Conservation (phyloP, 176 grass and related monocot species). For the Aegilops sharonensis region DNA sequence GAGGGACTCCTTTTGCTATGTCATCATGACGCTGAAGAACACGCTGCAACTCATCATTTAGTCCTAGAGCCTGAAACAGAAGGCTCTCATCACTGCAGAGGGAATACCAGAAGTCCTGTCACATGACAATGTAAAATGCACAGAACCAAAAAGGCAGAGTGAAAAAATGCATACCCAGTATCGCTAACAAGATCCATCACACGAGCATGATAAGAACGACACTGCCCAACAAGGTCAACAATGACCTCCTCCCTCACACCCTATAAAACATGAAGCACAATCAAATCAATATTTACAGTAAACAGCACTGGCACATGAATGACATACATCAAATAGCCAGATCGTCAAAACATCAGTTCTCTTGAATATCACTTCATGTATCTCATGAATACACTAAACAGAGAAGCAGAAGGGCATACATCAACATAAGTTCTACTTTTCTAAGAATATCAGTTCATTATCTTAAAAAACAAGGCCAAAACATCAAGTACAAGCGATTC, state of each 20-base stretch:
- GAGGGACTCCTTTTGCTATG: slow-evolving; percentile 56
- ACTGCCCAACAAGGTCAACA: slow-evolving; percentile 91
- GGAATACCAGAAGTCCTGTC: slow-evolving; percentile 14
- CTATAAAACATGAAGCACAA: slow-evolving; percentile 47
- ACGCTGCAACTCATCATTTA: slow-evolving; percentile 93
- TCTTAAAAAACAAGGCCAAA: background rate
- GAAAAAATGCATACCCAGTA: slow-evolving; percentile 58
- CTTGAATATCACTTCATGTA: too few relatives aligned
- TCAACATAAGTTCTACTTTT: background rate
- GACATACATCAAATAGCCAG: background rate
- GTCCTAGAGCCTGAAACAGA: slow-evolving; percentile 75
- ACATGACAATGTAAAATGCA: slow-evolving; percentile 12
- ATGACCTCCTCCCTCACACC: slow-evolving; percentile 87
- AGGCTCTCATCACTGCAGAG: slow-evolving; percentile 83
- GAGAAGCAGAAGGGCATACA: background rate
- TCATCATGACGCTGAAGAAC: slow-evolving; percentile 92
- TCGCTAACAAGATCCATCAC: slow-evolving; percentile 83
- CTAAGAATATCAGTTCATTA: background rate
- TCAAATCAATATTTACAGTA: slow-evolving; percentile 11
- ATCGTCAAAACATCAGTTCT: too few relatives aligned
- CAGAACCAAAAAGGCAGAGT: background rate
- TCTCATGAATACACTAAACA: background rate
- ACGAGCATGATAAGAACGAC: slow-evolving; percentile 73
- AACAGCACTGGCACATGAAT: background rate
- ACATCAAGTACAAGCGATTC: background rate